Evolutionary conservation across 805 yeast genomes (phyloP), one percentile per base, ranked within the genome.

Genomic region (Yamadazyma philogaea): DNA sequence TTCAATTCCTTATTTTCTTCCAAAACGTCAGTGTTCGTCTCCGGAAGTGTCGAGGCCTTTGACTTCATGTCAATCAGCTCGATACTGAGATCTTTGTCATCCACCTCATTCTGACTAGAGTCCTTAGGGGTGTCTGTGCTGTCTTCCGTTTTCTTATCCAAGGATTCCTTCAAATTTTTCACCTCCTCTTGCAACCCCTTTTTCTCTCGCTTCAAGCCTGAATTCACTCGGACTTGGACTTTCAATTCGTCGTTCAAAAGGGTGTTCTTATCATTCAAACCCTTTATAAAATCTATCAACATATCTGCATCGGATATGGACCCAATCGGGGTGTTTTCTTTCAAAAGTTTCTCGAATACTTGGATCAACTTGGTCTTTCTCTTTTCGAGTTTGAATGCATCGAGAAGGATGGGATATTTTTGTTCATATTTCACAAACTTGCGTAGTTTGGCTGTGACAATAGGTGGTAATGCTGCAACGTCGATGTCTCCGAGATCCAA

Each of bases 391-490:
- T 88, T 86, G 65, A 87, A 93, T 0, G 98, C 96, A 34, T 84
- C 84, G 39, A 89, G 72, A 12, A 91, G 68, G 33, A 80, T 66
- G 0, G 99, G 99, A 57, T 93, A 91, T 60, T 88, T 89, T 39
- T 84, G 84, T 60, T 91, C 98, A 60, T 90, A 91, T 59, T 88
- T 89, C 43, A 75, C 79, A 55, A 85, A 87, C 65, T 87, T 90
- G 43, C 75, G 74, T 60, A 89, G 62, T 54, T 82, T 84, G 5
- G 80, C 63, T 45, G 76, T 74, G 14, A 88, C 63, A 4, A 75
- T 79, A 2, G 75, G 73, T 0, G 87, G 79, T 26, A 84, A 57
- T 2, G 71, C 72, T n/a, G 66, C 66, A 6, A 74, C 40, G 31
- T 64, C 58, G 8, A 34, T 32, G n/a, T 37, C 42, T 7, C 38